Conservation (phyloP, 441 rosid genomes). For the Theobroma grandiflorum region DNA sequence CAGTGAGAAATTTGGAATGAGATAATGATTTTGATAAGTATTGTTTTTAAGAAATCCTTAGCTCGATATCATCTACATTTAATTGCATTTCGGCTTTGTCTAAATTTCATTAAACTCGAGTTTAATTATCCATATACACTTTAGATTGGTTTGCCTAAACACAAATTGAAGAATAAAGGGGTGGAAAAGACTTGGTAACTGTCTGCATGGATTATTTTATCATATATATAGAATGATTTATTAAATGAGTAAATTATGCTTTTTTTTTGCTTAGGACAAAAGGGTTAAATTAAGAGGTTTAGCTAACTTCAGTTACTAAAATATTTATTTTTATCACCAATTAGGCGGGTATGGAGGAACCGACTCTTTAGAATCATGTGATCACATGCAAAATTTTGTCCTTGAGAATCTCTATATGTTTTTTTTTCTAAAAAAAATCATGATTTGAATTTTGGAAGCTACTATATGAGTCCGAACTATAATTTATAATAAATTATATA, state of each 20-base stretch:
- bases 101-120: too few relatives aligned
- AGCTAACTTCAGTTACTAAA: not conserved
- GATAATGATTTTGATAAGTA: too few relatives aligned
- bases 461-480: not conserved
- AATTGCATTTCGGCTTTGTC: too few relatives aligned
- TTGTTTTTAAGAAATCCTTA: too few relatives aligned
- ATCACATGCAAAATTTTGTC: constrained; percentile 59
- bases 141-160: too few relatives aligned
- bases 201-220: not conserved
- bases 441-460: not conserved
- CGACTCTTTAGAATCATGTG: constrained; percentile 65
- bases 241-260: not conserved
- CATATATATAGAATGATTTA: not conserved
- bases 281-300: not conserved
- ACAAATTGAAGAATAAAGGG: not conserved
- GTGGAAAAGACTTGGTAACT: not conserved
- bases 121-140: too few relatives aligned
- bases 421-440: not conserved
- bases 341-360: constrained; percentile 58
- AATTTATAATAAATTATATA: not conserved
- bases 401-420: constrained; percentile 31
- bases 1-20: too few relatives aligned
- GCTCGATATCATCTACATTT: too few relatives aligned
- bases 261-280: not conserved
- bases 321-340: constrained; percentile 15